Conservation (phyloP, 2,329 filamentous ascomycete species). For the Colletotrichum acutatum region DNA sequence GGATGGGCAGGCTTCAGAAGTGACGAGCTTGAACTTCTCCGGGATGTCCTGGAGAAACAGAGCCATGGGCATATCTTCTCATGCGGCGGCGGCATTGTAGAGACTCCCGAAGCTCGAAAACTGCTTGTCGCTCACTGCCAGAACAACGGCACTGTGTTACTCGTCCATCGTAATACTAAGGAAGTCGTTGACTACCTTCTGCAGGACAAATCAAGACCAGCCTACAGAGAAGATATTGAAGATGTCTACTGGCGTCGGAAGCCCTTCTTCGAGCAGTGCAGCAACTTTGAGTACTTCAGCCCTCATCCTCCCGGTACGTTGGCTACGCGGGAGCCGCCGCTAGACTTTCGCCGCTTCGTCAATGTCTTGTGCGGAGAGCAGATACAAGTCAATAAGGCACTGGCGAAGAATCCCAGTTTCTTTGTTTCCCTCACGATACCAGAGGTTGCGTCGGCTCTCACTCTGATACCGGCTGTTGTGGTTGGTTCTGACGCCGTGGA, state of each 20-base stretch:
- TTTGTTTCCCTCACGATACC: slow-evolving; percentile 93
- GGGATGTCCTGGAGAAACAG: slow-evolving; percentile 79
- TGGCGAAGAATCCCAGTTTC: slow-evolving; percentile 78
- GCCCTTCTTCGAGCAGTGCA: slow-evolving; percentile 91
- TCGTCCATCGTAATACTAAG: slow-evolving; percentile 88
- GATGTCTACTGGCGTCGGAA: slow-evolving; percentile 90
- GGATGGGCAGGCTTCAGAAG: slow-evolving; percentile 92
- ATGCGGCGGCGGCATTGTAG: slow-evolving; percentile 93
- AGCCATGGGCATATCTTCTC: slow-evolving; percentile 85
- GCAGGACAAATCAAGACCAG: slow-evolving; percentile 89
- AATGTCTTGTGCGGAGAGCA: slow-evolving; percentile 52
- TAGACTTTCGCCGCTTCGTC: slow-evolving; percentile 78
- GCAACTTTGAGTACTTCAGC: slow-evolving; percentile 93
- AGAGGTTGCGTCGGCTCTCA: slow-evolving; percentile 71
- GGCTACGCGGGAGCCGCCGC: slow-evolving; percentile 21
- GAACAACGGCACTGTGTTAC: slow-evolving; percentile 83
- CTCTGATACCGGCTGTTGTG: slow-evolving; percentile 76
- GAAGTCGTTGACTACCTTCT: slow-evolving; percentile 90
- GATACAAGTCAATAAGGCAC: slow-evolving; percentile 16
- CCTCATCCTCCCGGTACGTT: slow-evolving; percentile 60
- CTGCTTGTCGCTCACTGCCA: slow-evolving; percentile 79
- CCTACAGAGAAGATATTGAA: slow-evolving; percentile 92
- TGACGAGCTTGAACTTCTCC: slow-evolving; percentile 80
- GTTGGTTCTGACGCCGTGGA: slow-evolving; percentile 95
- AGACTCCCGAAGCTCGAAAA: slow-evolving; percentile 82